Conservation (phyloP, 306 rosid species). For the Leucaena leucocephala region DNA sequence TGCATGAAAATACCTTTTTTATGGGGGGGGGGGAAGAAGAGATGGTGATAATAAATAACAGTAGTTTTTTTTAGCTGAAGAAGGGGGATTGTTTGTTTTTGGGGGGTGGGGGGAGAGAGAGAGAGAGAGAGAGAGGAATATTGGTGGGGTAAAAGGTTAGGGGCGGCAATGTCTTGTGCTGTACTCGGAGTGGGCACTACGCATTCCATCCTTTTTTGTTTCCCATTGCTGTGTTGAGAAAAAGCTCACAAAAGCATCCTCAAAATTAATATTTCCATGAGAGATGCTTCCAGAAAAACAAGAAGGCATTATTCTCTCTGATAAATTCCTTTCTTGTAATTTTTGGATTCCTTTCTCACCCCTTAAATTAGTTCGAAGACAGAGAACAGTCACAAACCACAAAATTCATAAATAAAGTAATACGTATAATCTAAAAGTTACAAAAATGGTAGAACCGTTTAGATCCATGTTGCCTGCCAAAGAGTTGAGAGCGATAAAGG, state of each 20-base stretch:
- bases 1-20: not conserved
- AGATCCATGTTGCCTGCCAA: too few species aligned
- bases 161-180: constrained; percentile 31
- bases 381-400: not conserved
- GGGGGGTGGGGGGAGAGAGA: not conserved
- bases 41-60: not conserved
- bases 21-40: not conserved
- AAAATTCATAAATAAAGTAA: not conserved
- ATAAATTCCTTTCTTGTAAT: not conserved
- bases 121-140: not conserved
- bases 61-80: not conserved
- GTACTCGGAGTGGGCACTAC: constrained; percentile 53
- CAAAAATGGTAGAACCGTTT: too few species aligned
- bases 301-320: constrained; percentile 14
- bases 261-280: not conserved
- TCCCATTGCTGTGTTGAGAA: not conserved
- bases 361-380: not conserved
- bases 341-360: not conserved
- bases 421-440: too few species aligned
- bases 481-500: too few species aligned
- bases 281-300: not conserved
- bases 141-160: constrained; percentile 20
- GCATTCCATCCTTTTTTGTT: constrained; percentile 48
- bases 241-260: constrained; percentile 8
- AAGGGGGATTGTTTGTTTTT: not conserved